Conservation (phyloP, 495 filamentous ascomycete species). For the Tricharina praecox region DNA sequence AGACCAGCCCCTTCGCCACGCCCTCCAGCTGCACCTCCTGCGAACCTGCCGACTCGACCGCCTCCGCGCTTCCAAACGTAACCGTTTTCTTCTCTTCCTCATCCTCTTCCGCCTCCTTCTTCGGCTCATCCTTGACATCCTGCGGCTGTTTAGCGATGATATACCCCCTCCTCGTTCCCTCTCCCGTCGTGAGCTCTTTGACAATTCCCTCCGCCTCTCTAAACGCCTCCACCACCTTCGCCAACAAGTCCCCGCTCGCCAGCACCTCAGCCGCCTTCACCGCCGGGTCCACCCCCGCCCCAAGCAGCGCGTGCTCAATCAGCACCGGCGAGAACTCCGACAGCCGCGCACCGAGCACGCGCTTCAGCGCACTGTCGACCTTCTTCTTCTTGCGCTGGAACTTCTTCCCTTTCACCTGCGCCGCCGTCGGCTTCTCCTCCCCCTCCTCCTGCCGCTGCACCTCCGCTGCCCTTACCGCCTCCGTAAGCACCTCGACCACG, state of each 20-base stretch:
- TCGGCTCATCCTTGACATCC: neutral
- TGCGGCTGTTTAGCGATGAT: constrained; percentile 60
- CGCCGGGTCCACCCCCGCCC: constrained; percentile 47
- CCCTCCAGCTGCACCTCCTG: constrained; percentile 24
- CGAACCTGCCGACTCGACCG: constrained; percentile 30
- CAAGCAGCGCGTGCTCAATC: constrained; percentile 66
- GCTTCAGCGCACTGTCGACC: constrained; percentile 52
- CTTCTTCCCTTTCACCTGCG: constrained; percentile 7
- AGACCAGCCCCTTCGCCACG: constrained; percentile 37
- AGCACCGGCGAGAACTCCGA: constrained; percentile 74
- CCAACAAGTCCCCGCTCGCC: constrained; percentile 43
- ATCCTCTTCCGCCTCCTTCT: neutral
- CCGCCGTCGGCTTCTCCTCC: constrained; percentile 8
- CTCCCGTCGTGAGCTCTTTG: constrained; percentile 34
- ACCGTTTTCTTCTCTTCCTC: constrained; percentile 14
- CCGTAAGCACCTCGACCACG: constrained; percentile 48
- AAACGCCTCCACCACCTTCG: constrained; percentile 45
- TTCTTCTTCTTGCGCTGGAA: constrained; percentile 52
- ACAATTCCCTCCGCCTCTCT: constrained; percentile 49
- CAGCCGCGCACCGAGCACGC: constrained; percentile 62
- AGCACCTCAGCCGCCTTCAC: constrained; percentile 51
- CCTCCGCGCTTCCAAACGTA: constrained; percentile 22
- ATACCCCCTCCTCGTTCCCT: constrained; percentile 48
- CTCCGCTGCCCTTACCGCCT: constrained; percentile 42
- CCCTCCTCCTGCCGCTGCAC: constrained; percentile 29